Percentiles rank a stretch among this genome's conserved stretches.
These are phyloP conservation scores for Botrytis byssoidea DNA, from an alignment of 2,329 filamentous ascomycete genomes.

Conservation along the genomic window DNA sequence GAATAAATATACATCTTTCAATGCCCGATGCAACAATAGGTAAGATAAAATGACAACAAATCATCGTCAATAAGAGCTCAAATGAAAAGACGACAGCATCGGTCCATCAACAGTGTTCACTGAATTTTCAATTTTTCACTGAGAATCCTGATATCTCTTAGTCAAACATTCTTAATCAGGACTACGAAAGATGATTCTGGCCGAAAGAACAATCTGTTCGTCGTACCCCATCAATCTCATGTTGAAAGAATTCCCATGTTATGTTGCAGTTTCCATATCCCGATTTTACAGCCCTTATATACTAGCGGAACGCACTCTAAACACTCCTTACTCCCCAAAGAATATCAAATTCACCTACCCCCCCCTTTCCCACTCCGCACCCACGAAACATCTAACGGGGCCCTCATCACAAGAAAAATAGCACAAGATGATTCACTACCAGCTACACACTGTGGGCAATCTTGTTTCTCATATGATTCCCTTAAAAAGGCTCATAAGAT, in stretches of 20 bases:
- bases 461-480: background rate
- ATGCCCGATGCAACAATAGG: fast-evolving
- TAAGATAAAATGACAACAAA: background rate
- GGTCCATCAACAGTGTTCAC: background rate
- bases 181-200: fast-evolving
- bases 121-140: background rate
- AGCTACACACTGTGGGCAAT: background rate
- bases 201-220: background rate
- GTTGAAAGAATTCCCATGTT: too few species aligned
- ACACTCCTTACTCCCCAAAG: background rate
- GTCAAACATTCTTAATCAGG: fast-evolving
- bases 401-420: background rate
- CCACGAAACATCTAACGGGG: too few species aligned
- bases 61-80: fast-evolving
- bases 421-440: background rate
- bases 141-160: background rate
- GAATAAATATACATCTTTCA: fast-evolving
- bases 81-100: background rate
- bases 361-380: background rate
- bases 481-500: background rate
- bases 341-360: too few species aligned
- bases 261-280: background rate
- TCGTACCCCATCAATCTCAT: too few species aligned
- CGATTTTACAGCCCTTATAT: background rate
- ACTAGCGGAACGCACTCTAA: background rate